A percentile compares a stretch with the other conserved stretches of the same genome.
Evolutionary conservation across 768 basidiomycete genomes (phyloP).

Genomic region (Hysterangium stoloniferum): DNA sequence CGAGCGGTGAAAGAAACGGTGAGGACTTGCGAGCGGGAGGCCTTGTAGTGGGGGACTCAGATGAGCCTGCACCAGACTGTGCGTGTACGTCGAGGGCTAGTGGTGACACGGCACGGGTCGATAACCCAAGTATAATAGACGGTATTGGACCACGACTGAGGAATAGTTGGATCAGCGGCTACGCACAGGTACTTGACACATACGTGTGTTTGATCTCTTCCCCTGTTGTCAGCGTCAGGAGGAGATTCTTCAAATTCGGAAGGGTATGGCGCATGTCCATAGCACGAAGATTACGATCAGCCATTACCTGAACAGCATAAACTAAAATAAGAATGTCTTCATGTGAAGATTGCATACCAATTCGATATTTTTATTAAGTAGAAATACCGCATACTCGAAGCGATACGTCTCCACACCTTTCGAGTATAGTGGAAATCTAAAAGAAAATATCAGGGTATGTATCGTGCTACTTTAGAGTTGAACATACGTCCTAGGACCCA

Average conservation of each 20-base stretch:
- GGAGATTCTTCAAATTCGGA: conserved; percentile 90
- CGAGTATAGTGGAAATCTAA: conserved; percentile 90
- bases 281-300: conserved; percentile 78
- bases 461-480: not conserved
- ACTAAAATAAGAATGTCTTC: not conserved
- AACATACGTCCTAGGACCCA: conserved; percentile 86
- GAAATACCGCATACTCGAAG: conserved; percentile 95
- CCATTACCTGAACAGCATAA: conserved; percentile 67
- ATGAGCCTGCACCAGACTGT: not conserved
- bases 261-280: conserved; percentile 94
- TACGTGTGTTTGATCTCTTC: conserved; percentile 44
- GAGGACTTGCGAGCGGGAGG: not conserved
- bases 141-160: conserved; percentile 13
- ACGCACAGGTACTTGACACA: not conserved
- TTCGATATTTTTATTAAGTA: conserved; percentile 97
- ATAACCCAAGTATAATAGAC: conserved; percentile 18
- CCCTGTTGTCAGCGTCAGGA: conserved; percentile 77
- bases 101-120: conserved; percentile 4
- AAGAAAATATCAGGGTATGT: not conserved
- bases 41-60: not conserved
- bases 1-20: conserved; percentile 15
- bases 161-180: not conserved
- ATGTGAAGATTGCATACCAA: conserved; percentile 44
- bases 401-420: conserved; percentile 94
- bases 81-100: not conserved